Base-by-base conservation (phyloP, 1,284 basidiomycete genomes). In the Cryptococcus wingfieldii region DNA sequence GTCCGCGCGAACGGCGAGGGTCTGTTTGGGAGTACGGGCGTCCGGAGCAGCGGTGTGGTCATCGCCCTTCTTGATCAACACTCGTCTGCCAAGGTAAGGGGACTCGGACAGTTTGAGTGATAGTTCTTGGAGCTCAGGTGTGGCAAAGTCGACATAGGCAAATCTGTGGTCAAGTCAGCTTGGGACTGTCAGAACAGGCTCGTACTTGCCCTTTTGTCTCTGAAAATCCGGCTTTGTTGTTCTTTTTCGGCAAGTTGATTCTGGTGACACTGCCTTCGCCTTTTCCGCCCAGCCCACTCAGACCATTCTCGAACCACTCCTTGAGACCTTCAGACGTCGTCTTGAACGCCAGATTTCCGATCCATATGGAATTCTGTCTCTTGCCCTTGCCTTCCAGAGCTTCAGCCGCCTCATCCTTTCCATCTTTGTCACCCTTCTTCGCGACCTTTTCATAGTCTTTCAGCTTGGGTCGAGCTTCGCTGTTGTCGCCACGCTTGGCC, bases 141-240 rank as follows among this genome's bases (percentile, higher is more conserved):
- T 86, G 2, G 85, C 83, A 72, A 98, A 93, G 78, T 98, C 95
- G 58, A 97, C 86, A 78, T 98, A 98, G 27, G 94, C 95, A 74
- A 93, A 98, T 38, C 94, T 97, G 37, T 9, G 7, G 9, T 18
- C 12, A 9, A 19, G 27, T n/a, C 12, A 27, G 13, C 38, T 38
- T 18, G 23, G 13, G 12, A 25, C 14, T 4, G 12, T 41, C 14
- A 18, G 5, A 28, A 3, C 14, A 7, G 13, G 14, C 38, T 3
- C 3, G 38, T 5, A 7, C 79, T 63, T 56, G 80, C 80, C 80
- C 80, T 61, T 78, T 79, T 74, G 80, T 82, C 60, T 78, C 69
- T 12, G 80, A 77, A 49, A 69, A 73, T 8, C 71, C 66, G 5
- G 78, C 71, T 47, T 68, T 64, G 10, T 66, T 69, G 16, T 69